phyloP scores from a whole-genome alignment of 2,329 filamentous ascomycete species.

The Sordariomycetes sp. region DNA sequence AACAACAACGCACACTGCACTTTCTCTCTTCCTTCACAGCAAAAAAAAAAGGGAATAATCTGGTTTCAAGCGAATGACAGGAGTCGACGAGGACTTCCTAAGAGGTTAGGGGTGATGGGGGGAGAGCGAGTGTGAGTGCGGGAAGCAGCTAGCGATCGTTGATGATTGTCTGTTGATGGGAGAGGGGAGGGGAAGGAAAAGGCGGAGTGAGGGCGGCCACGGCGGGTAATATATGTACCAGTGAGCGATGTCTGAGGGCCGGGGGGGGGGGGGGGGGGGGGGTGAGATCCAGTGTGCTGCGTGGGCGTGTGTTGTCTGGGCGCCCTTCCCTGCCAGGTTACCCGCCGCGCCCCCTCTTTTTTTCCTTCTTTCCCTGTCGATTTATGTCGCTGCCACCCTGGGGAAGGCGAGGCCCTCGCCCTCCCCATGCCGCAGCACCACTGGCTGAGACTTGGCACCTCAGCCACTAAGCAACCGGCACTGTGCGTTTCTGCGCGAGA shows the following conservation, averaged over 20 bases:
- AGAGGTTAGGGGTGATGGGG: constrained; percentile 14
- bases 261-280: neutral
- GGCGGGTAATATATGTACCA: neutral
- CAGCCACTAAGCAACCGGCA: neutral
- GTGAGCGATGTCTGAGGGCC: neutral
- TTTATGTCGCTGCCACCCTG: neutral
- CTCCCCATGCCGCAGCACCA: neutral
- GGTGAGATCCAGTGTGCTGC: neutral
- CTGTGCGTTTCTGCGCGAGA: neutral
- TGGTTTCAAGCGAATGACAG: constrained; percentile 55
- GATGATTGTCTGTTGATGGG: constrained; percentile 5
- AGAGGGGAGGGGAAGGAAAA: constrained; percentile 10
- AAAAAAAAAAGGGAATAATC: neutral
- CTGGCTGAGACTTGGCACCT: neutral
- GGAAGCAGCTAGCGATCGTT: constrained; percentile 6
- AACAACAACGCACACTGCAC: constrained; percentile 1
- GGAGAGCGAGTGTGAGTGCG: constrained; percentile 33
- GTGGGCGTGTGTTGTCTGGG: neutral
- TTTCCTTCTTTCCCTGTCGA: neutral
- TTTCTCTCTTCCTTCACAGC: constrained; percentile 3
- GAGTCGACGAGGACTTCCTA: constrained; percentile 64
- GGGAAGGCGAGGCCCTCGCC: neutral
- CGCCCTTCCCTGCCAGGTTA: neutral
- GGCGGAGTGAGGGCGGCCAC: constrained; percentile 8
- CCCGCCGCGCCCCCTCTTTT: neutral